phyloP scores from a whole-genome alignment of 768 basidiomycete genomes.

The Epithele typhae region DNA sequence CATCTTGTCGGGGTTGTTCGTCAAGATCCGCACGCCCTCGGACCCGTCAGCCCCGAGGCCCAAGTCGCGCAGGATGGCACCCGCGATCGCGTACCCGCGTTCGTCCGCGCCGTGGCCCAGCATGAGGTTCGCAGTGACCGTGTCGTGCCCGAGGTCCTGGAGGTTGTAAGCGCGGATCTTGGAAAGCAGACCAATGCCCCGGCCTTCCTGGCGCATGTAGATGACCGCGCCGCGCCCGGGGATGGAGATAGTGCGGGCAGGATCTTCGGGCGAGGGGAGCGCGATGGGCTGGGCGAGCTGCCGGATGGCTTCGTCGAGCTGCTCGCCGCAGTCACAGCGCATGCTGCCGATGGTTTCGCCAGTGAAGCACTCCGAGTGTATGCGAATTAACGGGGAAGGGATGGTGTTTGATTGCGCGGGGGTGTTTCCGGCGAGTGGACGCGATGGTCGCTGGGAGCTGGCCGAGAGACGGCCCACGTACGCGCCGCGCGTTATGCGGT shows the following conservation, averaged over 20 bases:
- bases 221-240: slow-evolving; percentile 90
- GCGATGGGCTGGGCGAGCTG: slow-evolving; percentile 73
- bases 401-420: slow-evolving; percentile 29
- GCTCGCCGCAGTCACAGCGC: slow-evolving; percentile 99
- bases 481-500: slow-evolving; percentile 89
- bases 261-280: slow-evolving; percentile 30
- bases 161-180: slow-evolving; percentile 98
- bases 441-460: slow-evolving; percentile 35
- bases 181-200: slow-evolving; percentile 92
- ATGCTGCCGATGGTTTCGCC: slow-evolving; percentile 97
- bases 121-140: slow-evolving; percentile 95
- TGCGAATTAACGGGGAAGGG: slow-evolving; percentile 82
- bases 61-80: slow-evolving; percentile 84
- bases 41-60: slow-evolving; percentile 57
- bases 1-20: slow-evolving; percentile 98
- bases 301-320: slow-evolving; percentile 95
- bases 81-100: slow-evolving; percentile 88
- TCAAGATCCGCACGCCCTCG: slow-evolving; percentile 74
- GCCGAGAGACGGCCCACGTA: slow-evolving; percentile 83
- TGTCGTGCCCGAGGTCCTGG: slow-evolving; percentile 97
- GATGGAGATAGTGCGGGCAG: slow-evolving; percentile 36
- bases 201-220: slow-evolving; percentile 95
- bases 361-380: slow-evolving; percentile 98
- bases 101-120: slow-evolving; percentile 94
- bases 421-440: slow-evolving; percentile 13